Evolutionary conservation across 352 stramenopile species (phyloP).

Genomic region (Blastocystis sp.): DNA sequence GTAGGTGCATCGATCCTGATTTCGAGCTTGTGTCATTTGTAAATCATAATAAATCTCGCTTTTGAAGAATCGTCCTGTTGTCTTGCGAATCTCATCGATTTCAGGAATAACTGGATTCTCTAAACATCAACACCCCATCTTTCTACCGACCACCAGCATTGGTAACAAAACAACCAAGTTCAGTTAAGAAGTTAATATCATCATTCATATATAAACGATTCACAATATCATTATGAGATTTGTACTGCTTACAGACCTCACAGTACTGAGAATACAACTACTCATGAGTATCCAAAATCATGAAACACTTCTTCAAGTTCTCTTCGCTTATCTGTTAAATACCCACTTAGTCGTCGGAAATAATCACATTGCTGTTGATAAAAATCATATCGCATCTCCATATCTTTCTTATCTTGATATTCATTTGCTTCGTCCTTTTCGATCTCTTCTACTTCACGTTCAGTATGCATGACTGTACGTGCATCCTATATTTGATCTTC

Average conservation of each 20-base stretch:
- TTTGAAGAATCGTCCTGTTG: background rate
- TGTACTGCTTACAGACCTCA: background rate
- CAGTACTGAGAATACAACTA: background rate
- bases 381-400: conserved; percentile 41
- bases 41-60: background rate
- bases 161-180: background rate
- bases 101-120: background rate
- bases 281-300: background rate
- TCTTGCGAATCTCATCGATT: background rate
- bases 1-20: conserved; percentile 21
- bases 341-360: conserved; percentile 50
- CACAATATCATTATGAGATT: background rate
- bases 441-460: conserved; percentile 5
- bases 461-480: background rate
- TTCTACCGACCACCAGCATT: background rate
- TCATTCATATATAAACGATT: conserved; percentile 16
- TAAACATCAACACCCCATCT: background rate
- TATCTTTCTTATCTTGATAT: background rate
- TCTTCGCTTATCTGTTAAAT: background rate
- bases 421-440: background rate
- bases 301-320: background rate
- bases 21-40: background rate
- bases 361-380: conserved; percentile 19
- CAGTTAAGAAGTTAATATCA: background rate
- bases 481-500: conserved; percentile 17